Evolutionary conservation across 371 early-diverging fungal species (phyloP).

Genomic region (Cokeromyces recurvatus): DNA sequence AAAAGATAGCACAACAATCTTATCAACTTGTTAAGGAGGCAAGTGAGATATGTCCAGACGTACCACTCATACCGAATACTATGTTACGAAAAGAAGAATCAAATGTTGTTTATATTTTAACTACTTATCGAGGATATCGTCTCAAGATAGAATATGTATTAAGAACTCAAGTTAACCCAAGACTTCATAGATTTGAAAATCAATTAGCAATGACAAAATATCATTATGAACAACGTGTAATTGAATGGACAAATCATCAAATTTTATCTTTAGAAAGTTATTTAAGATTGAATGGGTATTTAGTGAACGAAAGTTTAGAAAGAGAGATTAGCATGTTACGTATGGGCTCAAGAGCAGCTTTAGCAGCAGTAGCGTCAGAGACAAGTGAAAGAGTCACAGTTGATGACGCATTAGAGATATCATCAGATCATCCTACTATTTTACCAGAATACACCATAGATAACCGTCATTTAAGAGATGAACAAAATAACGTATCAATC

Average conservation of each 20-base stretch:
- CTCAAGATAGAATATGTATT: constrained; percentile 36
- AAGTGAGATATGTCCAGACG: constrained; percentile 19
- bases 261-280: constrained; percentile 29
- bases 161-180: constrained; percentile 36
- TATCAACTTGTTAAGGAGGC: constrained; percentile 24
- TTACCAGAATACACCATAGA: constrained; percentile 30
- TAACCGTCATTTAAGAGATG: background rate
- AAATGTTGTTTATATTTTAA: constrained; percentile 17
- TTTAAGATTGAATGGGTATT: constrained; percentile 27
- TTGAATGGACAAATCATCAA: constrained; percentile 45
- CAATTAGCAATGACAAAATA: constrained; percentile 26
- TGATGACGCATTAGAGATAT: constrained; percentile 41
- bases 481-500: background rate
- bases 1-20: constrained; percentile 21
- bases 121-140: constrained; percentile 29
- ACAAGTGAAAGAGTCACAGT: constrained; percentile 36
- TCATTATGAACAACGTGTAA: constrained; percentile 33
- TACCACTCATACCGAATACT: constrained; percentile 22
- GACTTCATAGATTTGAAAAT: constrained; percentile 27
- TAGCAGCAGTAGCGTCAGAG: constrained; percentile 34
- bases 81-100: constrained; percentile 1
- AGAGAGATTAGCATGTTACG: constrained; percentile 31
- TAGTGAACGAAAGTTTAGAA: constrained; percentile 26
- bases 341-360: constrained; percentile 44
- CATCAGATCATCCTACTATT: constrained; percentile 18